Base-by-base conservation (phyloP, 805 yeast genomes). In the Saturnispora hagleri region DNA sequence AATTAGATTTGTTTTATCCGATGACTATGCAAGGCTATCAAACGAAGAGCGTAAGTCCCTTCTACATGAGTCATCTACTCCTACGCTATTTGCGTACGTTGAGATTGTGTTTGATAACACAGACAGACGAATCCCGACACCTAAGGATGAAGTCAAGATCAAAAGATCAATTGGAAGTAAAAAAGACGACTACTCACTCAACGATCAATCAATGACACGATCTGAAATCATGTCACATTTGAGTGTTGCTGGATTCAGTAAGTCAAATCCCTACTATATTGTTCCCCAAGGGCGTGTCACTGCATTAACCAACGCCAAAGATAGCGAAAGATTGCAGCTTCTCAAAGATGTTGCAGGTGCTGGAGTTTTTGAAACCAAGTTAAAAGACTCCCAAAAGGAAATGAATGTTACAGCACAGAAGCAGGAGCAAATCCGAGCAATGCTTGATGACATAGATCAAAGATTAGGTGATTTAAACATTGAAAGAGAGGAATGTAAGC, bases 221-320 rank as follows among this genome's bases (percentile, higher is more conserved):
- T 74, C 85, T 2, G 97, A 89, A 62, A 76, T 90, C 15, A 81
- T 82, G 80, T 85, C 86, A 56, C 69, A 88, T 56, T 72, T 90
- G 36, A 97, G 91, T 65, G 83, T 87, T 61, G 96, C 96, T 0
- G 99, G 99, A 0, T 89, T 93, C 62, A 86, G 96, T 0, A 76
- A 86, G 55, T 81, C 89, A 5, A 90, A 89, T 57, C 97, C 97
- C 1, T 91, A 90, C 67, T 91, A 91, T 65, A 91, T 93, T 58
- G 98, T 93, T 5, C 98, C 99, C 0, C 99, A 93, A 68, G 99
- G 99, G 20, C 76, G 87, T 59, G 88, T 93, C 59, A 85, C 96
- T 1, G 76, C 86, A 0, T 73, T 93, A 53, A 91, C 98, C 0
- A 89, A 89, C 62, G 91, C 97, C 0, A 86, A 86, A 59, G 97